Conservation (phyloP, 768 basidiomycete genomes). For the Chalciporus pseudorubinellus region DNA sequence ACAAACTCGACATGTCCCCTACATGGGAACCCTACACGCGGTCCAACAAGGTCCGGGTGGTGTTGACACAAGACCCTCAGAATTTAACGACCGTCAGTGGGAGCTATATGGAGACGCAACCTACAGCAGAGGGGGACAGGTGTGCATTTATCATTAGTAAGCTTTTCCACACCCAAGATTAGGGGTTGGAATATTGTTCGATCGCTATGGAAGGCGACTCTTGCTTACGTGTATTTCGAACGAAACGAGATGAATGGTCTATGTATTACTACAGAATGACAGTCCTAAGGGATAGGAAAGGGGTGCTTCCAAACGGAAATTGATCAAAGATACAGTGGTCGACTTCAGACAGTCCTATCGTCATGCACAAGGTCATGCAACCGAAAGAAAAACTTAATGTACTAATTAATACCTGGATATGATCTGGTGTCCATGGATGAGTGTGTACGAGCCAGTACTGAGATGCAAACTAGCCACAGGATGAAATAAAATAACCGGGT, state of each 20-base stretch:
- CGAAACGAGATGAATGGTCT: not conserved
- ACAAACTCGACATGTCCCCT: constrained; percentile 51
- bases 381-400: not conserved
- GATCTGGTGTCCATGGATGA: not conserved
- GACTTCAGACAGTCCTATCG: not conserved
- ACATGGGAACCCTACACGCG: constrained; percentile 43
- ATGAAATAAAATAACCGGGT: not conserved
- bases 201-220: not conserved
- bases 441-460: not conserved
- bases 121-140: constrained; percentile 34
- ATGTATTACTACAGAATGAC: not conserved
- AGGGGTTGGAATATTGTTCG: constrained; percentile 8
- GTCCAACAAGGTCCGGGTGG: constrained; percentile 37
- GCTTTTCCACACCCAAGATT: constrained; percentile 36
- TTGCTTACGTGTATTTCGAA: not conserved
- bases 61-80: constrained; percentile 40
- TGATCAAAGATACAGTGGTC: not conserved
- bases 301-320: not conserved
- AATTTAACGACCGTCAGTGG: constrained; percentile 35
- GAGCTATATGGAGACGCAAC: constrained; percentile 41
- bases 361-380: no score
- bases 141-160: constrained; percentile 40
- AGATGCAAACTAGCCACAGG: constrained; percentile 8
- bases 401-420: constrained; percentile 7
- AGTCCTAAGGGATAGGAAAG: not conserved